These are phyloP conservation scores for Lachnellula subtilissima DNA, from an alignment of 2,329 filamentous ascomycete species.

Conservation along the genomic window DNA sequence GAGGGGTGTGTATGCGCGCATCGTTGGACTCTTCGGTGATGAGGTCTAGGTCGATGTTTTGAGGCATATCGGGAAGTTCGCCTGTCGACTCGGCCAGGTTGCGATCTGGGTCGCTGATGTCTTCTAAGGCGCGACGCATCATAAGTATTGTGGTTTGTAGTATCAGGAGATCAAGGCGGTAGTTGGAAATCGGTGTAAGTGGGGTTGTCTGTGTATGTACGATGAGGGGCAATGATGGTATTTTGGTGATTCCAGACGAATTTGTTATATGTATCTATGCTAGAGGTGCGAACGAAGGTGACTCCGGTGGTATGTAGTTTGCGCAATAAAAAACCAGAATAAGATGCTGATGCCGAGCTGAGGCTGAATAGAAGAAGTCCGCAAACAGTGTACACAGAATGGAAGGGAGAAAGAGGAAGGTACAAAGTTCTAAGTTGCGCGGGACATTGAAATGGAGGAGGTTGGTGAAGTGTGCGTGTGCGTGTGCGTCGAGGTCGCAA, in stretches of 20 bases:
- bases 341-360: background rate
- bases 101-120: constrained; percentile 32
- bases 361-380: background rate
- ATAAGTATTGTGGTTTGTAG: constrained; percentile 8
- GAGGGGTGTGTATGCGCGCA: constrained; percentile 51
- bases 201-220: no score
- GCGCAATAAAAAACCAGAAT: background rate
- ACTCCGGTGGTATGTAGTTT: background rate
- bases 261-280: background rate
- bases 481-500: constrained; percentile 9
- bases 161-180: background rate
- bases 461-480: constrained; percentile 9
- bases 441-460: constrained; percentile 14
- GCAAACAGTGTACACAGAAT: constrained; percentile 11
- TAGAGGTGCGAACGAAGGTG: constrained; percentile 1
- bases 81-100: constrained; percentile 30
- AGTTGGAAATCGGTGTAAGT: no score
- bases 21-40: constrained; percentile 29
- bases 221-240: no score
- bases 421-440: background rate
- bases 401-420: constrained; percentile 9
- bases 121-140: constrained; percentile 30
- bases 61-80: constrained; percentile 14
- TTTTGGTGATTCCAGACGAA: background rate
- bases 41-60: constrained; percentile 25